phyloP scores from a whole-genome alignment of 371 early-diverging fungal species.

The Phascolomyces articulosus region DNA sequence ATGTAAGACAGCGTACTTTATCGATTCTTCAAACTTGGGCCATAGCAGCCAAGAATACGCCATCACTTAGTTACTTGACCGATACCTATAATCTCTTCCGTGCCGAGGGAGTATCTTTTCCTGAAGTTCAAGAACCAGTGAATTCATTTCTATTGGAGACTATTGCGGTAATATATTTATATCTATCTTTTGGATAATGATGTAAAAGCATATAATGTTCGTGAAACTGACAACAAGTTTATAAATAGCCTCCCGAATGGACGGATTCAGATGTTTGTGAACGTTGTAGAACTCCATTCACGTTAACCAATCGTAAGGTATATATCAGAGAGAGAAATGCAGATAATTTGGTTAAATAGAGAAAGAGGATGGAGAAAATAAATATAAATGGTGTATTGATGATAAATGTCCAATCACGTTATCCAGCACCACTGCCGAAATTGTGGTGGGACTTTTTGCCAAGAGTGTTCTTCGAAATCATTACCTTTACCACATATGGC shows the following conservation, averaged over 20 bases:
- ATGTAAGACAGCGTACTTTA: constrained; percentile 47
- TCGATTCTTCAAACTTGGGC: constrained; percentile 89
- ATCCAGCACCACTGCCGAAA: constrained; percentile 91
- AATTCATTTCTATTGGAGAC: constrained; percentile 72
- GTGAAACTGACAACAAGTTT: no score
- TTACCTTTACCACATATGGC: constrained; percentile 85
- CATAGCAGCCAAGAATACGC: constrained; percentile 72
- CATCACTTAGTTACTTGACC: constrained; percentile 71
- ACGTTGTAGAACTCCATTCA: constrained; percentile 80
- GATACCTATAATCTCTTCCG: constrained; percentile 79
- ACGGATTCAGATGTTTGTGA: constrained; percentile 91
- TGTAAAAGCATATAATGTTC: no score
- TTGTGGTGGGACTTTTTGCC: constrained; percentile 93
- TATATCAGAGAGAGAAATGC: neutral
- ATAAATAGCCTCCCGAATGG: constrained; percentile 51
- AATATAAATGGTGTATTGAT: neutral
- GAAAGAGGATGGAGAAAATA: neutral
- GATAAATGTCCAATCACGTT: neutral
- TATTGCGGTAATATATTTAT: constrained; percentile 63
- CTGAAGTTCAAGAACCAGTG: constrained; percentile 50
- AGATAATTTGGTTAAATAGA: neutral
- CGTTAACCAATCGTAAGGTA: constrained; percentile 89
- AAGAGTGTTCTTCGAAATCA: constrained; percentile 86
- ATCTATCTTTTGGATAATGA: neutral
- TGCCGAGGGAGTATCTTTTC: constrained; percentile 67